Percentiles rank a stretch among this genome's conserved stretches.
Evolutionary conservation across 257 asterid species (phyloP).

Genomic region (Solanum ahanhuiri): DNA sequence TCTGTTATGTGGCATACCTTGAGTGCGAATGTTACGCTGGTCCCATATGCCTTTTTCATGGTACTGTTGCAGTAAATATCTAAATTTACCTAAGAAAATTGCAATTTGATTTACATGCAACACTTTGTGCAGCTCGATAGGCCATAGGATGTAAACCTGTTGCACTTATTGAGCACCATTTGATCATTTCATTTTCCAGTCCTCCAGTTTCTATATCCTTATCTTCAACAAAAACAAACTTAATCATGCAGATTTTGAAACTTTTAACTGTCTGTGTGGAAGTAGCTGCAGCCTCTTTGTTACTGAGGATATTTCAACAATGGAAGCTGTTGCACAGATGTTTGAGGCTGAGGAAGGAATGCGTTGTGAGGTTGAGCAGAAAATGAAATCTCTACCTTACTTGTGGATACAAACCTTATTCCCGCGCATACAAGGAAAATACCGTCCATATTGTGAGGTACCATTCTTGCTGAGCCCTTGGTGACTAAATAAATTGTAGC

Average conservation of each 20-base stretch:
- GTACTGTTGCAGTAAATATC: not conserved
- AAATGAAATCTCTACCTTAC: conserved; percentile 8
- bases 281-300: conserved; percentile 6
- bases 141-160: not conserved
- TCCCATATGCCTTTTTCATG: conserved; percentile 36
- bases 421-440: conserved; percentile 1
- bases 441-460: conserved; percentile 24
- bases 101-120: not conserved
- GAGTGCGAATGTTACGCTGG: conserved; percentile 11
- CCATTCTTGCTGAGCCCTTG: not conserved
- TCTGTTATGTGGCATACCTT: conserved; percentile 27
- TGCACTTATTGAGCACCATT: not conserved
- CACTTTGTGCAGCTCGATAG: not conserved
- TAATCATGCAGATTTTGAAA: conserved; percentile 15
- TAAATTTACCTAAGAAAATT: not conserved
- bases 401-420: conserved; percentile 4
- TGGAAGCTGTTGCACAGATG: conserved; percentile 21
- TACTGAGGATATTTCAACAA: conserved; percentile 12
- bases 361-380: conserved; percentile 11
- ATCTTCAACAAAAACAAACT: not conserved
- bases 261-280: conserved; percentile 10
- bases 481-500: not conserved
- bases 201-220: not conserved
- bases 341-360: conserved; percentile 20
- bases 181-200: not conserved